These are phyloP conservation scores for Kuraishia floccosa DNA, from an alignment of 805 yeast genomes.

Conservation along the genomic window DNA sequence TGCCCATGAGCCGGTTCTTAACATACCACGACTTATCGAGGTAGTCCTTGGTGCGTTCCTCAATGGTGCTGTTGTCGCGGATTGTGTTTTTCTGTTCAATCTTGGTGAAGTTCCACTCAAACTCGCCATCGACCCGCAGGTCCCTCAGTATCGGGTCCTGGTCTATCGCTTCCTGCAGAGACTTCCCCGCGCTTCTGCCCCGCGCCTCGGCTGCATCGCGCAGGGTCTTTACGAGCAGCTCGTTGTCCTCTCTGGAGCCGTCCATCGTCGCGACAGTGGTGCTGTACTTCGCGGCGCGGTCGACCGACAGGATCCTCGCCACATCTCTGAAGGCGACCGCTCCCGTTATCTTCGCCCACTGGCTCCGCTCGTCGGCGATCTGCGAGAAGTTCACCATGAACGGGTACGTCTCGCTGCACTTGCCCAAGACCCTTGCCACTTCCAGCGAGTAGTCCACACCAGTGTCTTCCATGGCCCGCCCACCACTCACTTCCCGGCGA, in stretches of 20 bases:
- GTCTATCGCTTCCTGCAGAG: slow-evolving; percentile 1
- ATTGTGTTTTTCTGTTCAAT: slow-evolving; percentile 28
- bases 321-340: slow-evolving; percentile 14
- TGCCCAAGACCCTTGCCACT: slow-evolving; percentile 1
- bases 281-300: slow-evolving; percentile 1
- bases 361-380: slow-evolving; percentile 6
- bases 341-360: slow-evolving; percentile 15
- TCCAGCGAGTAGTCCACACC: slow-evolving; percentile 2
- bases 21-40: slow-evolving; percentile 57
- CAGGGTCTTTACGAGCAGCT: slow-evolving; percentile 25
- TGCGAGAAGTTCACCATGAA: slow-evolving; percentile 11
- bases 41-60: slow-evolving; percentile 36
- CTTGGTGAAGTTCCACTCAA: slow-evolving; percentile 27
- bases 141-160: slow-evolving; percentile 20
- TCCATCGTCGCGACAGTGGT: slow-evolving; percentile 29
- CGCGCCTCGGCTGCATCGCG: slow-evolving; percentile 14
- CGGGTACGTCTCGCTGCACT: too few relatives aligned
- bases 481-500: too few relatives aligned
- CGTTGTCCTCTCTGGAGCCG: slow-evolving; percentile 39
- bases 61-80: slow-evolving; percentile 21
- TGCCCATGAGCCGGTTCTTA: slow-evolving; percentile 16
- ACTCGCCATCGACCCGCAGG: slow-evolving; percentile 13
- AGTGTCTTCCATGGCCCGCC: too few relatives aligned
- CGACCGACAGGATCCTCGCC: slow-evolving; percentile 16
- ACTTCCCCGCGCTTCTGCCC: too few relatives aligned